Base-by-base conservation (phyloP, 148 eudicot species). In the Dysphania ambrosioides region DNA sequence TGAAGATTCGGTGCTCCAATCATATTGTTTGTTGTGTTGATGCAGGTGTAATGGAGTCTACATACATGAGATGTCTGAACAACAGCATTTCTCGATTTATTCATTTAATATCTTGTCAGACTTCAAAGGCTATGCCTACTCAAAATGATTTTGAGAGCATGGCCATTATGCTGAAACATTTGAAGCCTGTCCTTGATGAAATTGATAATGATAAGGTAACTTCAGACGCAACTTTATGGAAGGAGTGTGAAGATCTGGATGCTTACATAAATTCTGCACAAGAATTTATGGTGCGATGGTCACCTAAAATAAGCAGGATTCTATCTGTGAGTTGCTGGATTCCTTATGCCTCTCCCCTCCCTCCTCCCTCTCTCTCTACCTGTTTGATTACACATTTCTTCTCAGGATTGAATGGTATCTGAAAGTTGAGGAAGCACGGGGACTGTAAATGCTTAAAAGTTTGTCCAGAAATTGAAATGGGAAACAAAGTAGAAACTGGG, bases 1-100 rank as follows among this genome's bases (percentile, higher is more conserved):
- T 64, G 41, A 32, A 34, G 32, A 44, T 61, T 61, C 6, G 47
- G 30, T 47, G 18, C 15, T 42, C 55, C 30, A 21, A 73, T n/a
- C 51, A 12, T 9, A 24, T 32, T 6, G 23, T 61, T 44, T 41
- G 8, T n/a, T 77, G 66, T 65, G 29, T 34, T 58, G 61, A 68
- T 31, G 66, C 92, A 88, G 97, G 82, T 78, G 82, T 73, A 66
- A 93, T 93, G 98, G 97, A 93, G 86, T 81, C 80, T 15, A 82
- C 79, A 65, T 81, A 91, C 68, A 74, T 90, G 72, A 87, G 91
- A 68, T 88, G 92, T 79, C 86, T 88, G 64, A 77, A 79, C 71
- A 93, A 93, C 87, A 93, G 96, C 78, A 86, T 90, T 31, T 85
- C 96, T 76, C 91, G 98, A 73, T 93, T 89, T 80, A 80, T 93